Evolutionary conservation across 2,329 filamentous ascomycete genomes (phyloP).

Genomic region (Claviceps quebecensis): DNA sequence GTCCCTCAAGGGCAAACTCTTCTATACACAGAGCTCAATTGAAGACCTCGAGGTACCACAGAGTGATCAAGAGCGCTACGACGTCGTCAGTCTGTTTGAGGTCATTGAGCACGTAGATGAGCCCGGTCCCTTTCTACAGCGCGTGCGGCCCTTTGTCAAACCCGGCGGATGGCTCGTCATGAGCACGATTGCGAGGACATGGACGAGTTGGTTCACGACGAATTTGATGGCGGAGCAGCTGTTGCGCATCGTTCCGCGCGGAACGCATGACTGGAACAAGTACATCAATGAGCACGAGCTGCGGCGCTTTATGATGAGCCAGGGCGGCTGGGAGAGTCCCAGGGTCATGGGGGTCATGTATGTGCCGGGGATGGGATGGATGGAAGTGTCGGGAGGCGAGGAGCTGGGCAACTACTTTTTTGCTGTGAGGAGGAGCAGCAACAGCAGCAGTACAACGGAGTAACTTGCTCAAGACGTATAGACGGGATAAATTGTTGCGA

Average conservation of each 20-base stretch:
- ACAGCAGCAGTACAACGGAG: conserved; percentile 19
- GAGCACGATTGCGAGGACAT: conserved; percentile 83
- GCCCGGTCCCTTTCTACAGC: conserved; percentile 59
- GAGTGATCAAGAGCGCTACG: conserved; percentile 38
- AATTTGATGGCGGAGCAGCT: conserved; percentile 86
- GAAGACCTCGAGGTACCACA: conserved; percentile 46
- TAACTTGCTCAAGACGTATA: neutral
- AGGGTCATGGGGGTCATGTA: conserved; percentile 73
- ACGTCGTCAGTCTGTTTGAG: conserved; percentile 81
- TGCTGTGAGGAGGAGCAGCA: conserved; percentile 42
- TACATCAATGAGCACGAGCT: conserved; percentile 84
- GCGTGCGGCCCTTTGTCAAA: conserved; percentile 60
- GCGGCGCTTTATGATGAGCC: conserved; percentile 36
- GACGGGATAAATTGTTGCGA: no score
- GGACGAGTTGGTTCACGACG: conserved; percentile 81
- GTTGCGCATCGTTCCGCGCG: conserved; percentile 72
- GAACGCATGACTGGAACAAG: conserved; percentile 93
- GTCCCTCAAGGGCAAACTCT: conserved; percentile 45
- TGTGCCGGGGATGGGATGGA: conserved; percentile 84
- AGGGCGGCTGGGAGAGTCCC: conserved; percentile 43
- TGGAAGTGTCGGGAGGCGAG: conserved; percentile 66
- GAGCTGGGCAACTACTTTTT: conserved; percentile 94
- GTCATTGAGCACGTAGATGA: conserved; percentile 84
- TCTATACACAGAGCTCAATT: conserved; percentile 63
- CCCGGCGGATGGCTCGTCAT: conserved; percentile 89